Conservation (phyloP, 2,329 filamentous ascomycete genomes). For the Cladosporium oxysporum region DNA sequence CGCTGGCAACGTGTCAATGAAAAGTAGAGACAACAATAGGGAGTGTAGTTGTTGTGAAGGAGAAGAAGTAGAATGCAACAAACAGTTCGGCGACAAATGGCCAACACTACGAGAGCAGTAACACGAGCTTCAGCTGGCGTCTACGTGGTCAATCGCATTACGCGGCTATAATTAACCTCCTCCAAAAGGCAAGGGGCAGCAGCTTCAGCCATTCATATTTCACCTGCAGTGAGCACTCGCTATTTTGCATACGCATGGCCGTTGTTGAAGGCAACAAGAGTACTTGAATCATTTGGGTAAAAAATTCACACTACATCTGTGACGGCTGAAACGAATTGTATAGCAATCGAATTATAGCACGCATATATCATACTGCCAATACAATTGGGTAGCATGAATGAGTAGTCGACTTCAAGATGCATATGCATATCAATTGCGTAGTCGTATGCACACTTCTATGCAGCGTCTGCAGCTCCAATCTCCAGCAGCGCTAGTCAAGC, state of each 20-base stretch:
- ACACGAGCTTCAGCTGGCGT: constrained; percentile 3
- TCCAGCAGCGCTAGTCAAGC: neutral
- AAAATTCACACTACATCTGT: too few species aligned
- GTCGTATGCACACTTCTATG: neutral
- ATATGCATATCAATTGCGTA: neutral
- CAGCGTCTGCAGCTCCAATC: neutral
- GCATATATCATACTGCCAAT: neutral
- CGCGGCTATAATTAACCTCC: constrained; percentile 11
- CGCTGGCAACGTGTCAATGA: neutral
- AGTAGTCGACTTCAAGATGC: neutral
- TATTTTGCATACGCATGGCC: neutral
- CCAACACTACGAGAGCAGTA: neutral
- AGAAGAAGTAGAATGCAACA: neutral
- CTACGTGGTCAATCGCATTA: constrained; percentile 13
- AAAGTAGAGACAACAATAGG: neutral
- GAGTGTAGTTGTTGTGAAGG: neutral
- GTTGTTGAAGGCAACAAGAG: neutral
- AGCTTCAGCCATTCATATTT: neutral
- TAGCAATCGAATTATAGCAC: neutral
- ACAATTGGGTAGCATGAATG: neutral
- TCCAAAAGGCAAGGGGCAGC: neutral
- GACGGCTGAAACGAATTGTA: too few species aligned
- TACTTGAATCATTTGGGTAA: neutral
- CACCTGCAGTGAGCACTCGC: neutral
- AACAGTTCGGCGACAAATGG: neutral